A percentile compares a stretch with the other conserved stretches of the same genome.
These are phyloP conservation scores for Venustampulla echinocandica DNA, from an alignment of 495 filamentous ascomycete species.

Conservation along the genomic window DNA sequence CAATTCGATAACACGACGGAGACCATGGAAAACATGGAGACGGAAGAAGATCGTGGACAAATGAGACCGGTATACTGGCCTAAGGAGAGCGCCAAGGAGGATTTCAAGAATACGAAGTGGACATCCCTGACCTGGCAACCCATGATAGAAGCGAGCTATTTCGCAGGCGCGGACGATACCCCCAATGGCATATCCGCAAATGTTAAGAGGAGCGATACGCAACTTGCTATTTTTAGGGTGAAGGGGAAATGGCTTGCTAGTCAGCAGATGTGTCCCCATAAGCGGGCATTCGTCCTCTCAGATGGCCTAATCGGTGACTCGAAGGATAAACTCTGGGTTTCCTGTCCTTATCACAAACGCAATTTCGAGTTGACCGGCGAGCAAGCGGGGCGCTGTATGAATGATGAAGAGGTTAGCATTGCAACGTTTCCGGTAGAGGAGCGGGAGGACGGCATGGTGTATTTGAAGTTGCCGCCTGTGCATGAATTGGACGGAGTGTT, in stretches of 20 bases:
- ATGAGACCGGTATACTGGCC: slow-evolving; percentile 78
- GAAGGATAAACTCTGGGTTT: slow-evolving; percentile 65
- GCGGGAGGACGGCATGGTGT: slow-evolving; percentile 69
- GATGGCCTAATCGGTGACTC: slow-evolving; percentile 80
- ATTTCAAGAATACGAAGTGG: slow-evolving; percentile 75
- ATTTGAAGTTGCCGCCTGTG: slow-evolving; percentile 75
- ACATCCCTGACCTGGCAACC: slow-evolving; percentile 74
- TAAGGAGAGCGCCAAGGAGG: slow-evolving; percentile 53
- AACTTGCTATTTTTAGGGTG: slow-evolving; percentile 85
- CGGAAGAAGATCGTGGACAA: slow-evolving; percentile 67
- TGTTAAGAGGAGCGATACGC: slow-evolving; percentile 84
- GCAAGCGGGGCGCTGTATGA: slow-evolving; percentile 63
- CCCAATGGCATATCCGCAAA: slow-evolving; percentile 63
- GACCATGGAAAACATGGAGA: slow-evolving; percentile 59
- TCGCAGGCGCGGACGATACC: slow-evolving; percentile 50
- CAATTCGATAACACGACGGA: slow-evolving; percentile 87
- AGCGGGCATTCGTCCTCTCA: slow-evolving; percentile 81
- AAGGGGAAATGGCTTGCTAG: slow-evolving; percentile 78
- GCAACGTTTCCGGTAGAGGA: slow-evolving; percentile 81
- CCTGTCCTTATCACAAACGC: slow-evolving; percentile 87
- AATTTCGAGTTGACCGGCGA: slow-evolving; percentile 73
- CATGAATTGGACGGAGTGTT: slow-evolving; percentile 78
- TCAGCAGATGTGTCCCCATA: slow-evolving; percentile 98
- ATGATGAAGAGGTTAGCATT: slow-evolving; percentile 69
- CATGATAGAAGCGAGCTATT: slow-evolving; percentile 63